phyloP scores from a whole-genome alignment of 2,329 filamentous ascomycete species.

The Chaetomiaceae sp. region DNA sequence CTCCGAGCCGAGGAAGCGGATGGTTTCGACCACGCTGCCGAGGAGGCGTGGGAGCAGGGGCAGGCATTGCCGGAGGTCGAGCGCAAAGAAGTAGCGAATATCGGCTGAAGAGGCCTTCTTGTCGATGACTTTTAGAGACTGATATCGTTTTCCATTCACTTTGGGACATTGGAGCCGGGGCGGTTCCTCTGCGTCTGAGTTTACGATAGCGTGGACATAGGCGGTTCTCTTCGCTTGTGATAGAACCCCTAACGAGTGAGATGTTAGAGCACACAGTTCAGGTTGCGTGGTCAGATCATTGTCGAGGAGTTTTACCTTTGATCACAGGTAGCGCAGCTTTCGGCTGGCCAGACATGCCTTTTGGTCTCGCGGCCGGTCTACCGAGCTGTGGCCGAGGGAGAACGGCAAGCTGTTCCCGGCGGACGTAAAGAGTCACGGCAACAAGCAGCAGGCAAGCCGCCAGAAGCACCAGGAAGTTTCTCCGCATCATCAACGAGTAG shows the following conservation, averaged over 20 bases:
- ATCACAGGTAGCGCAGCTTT: too few relatives aligned
- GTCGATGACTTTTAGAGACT: conserved; percentile 8
- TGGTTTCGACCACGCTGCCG: conserved; percentile 44
- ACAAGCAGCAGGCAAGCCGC: conserved; percentile 13
- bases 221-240: not conserved
- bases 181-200: conserved; percentile 5
- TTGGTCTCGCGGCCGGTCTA: not conserved
- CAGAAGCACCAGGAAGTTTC: conserved; percentile 8
- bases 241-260: not conserved
- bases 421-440: conserved; percentile 11
- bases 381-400: not conserved
- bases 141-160: conserved; percentile 11
- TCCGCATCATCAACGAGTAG: conserved; percentile 11
- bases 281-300: not conserved
- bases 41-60: conserved; percentile 44
- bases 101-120: not conserved
- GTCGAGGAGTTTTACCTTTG: not conserved
- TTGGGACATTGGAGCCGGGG: conserved; percentile 18
- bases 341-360: too few relatives aligned
- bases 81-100: conserved; percentile 43
- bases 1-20: conserved; percentile 43
- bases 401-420: conserved; percentile 5
- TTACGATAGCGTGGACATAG: conserved; percentile 20
- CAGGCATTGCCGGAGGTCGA: conserved; percentile 43
- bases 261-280: not conserved